Conservation (phyloP, 768 basidiomycete genomes). For the Chalciporus sphaerocephalus region DNA sequence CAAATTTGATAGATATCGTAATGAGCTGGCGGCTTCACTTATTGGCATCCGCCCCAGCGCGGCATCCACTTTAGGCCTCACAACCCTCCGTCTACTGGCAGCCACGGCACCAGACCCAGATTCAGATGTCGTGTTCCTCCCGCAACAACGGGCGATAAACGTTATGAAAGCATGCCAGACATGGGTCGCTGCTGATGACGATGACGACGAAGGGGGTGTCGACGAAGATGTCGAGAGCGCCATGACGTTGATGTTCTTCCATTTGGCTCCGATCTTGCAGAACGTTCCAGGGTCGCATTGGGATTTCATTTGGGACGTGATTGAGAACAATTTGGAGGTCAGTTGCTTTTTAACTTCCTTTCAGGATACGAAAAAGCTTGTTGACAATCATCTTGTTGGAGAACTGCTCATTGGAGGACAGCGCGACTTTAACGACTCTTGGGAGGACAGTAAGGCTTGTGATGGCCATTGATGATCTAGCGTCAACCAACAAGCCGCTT, state of each 20-base stretch:
- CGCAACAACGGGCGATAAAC: conserved; percentile 81
- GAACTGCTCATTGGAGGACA: conserved; percentile 59
- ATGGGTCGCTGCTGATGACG: conserved; percentile 63
- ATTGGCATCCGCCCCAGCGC: conserved; percentile 59
- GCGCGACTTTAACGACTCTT: conserved; percentile 55
- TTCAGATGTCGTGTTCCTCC: conserved; percentile 78
- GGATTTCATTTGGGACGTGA: conserved; percentile 86
- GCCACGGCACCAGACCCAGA: conserved; percentile 75
- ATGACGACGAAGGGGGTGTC: conserved; percentile 54
- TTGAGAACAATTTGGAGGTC: conserved; percentile 88
- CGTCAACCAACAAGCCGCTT: conserved; percentile 67
- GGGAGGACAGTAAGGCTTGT: conserved; percentile 68
- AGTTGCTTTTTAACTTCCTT: conserved; percentile 16
- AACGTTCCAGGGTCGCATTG: conserved; percentile 85
- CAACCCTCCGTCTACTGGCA: conserved; percentile 61
- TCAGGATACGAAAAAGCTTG: not conserved
- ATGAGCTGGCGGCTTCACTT: conserved; percentile 82
- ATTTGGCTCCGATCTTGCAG: conserved; percentile 84
- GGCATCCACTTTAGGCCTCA: conserved; percentile 67
- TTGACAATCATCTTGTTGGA: conserved; percentile 26
- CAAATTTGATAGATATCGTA: conserved; percentile 75
- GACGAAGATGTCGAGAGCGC: conserved; percentile 75
- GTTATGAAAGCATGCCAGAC: conserved; percentile 76
- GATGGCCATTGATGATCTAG: conserved; percentile 63
- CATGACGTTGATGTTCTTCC: conserved; percentile 67